Percentiles rank a stretch among this genome's conserved stretches.
These are phyloP conservation scores for Ogataea methylovora DNA, from an alignment of 805 yeast species.

Conservation along the genomic window DNA sequence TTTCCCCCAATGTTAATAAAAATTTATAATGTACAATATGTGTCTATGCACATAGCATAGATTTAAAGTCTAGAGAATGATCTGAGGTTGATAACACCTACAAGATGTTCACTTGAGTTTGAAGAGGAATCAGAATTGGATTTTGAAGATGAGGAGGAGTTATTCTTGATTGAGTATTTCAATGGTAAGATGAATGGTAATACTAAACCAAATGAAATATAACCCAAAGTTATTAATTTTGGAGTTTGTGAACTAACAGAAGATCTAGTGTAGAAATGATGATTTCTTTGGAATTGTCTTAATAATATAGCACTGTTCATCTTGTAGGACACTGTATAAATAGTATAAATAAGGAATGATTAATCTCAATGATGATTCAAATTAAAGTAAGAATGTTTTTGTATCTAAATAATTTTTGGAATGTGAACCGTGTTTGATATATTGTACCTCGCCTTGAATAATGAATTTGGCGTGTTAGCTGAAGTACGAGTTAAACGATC, in stretches of 20 bases:
- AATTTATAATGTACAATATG: too few species aligned
- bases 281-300: not conserved
- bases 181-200: slow-evolving; percentile 28
- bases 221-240: slow-evolving; percentile 20
- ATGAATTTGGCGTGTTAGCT: not conserved
- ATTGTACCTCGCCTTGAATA: too few species aligned
- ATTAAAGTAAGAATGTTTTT: not conserved
- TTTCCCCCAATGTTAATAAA: too few species aligned
- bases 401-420: not conserved
- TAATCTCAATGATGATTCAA: not conserved
- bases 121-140: slow-evolving; percentile 1
- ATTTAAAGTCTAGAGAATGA: slow-evolving; percentile 1
- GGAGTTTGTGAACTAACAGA: slow-evolving; percentile 7
- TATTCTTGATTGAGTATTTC: slow-evolving; percentile 16
- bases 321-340: not conserved
- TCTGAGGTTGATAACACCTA: slow-evolving; percentile 2
- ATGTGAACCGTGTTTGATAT: too few species aligned
- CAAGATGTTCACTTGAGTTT: not conserved
- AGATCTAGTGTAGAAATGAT: not conserved
- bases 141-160: too few species aligned
- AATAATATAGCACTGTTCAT: not conserved
- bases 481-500: not conserved
- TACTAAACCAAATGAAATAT: slow-evolving; percentile 25
- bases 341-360: not conserved
- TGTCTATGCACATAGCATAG: not conserved